These are phyloP conservation scores for Rhynchospora tenuis DNA, from an alignment of 176 grass and related monocot genomes.

Conservation along the genomic window DNA sequence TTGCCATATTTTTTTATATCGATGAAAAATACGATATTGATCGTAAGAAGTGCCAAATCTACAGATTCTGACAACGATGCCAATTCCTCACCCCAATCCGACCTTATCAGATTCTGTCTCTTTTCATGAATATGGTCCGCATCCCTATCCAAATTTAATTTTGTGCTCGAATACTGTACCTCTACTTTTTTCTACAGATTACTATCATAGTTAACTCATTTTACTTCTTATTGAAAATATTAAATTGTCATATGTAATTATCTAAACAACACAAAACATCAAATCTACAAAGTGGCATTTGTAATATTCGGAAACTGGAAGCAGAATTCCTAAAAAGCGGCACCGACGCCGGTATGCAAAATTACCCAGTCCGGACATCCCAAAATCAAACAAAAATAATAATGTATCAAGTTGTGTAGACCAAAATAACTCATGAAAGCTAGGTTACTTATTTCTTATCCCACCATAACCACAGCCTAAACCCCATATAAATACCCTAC, in stretches of 20 bases:
- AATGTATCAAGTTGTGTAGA: neutral
- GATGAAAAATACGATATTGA: neutral
- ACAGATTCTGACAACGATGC: neutral
- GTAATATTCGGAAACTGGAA: neutral
- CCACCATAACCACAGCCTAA: neutral
- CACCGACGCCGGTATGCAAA: neutral
- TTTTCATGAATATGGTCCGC: neutral
- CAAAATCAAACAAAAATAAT: neutral
- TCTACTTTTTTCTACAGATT: neutral
- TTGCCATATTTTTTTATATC: too few relatives aligned
- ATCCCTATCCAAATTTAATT: neutral
- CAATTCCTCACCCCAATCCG: neutral
- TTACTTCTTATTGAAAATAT: neutral
- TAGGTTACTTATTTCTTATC: neutral
- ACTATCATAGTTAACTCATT: neutral
- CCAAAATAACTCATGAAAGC: neutral
- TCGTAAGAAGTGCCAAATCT: neutral
- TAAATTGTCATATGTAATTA: too few relatives aligned
- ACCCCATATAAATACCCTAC: slow-evolving; percentile 7
- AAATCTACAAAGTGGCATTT: neutral
- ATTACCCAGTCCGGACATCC: neutral
- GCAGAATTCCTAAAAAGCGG: neutral
- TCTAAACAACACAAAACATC: too few relatives aligned
- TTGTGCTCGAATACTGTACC: neutral
- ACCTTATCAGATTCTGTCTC: neutral